These are phyloP conservation scores for Aureobasidium mangrovei DNA, from an alignment of 2,329 filamentous ascomycete genomes.

Conservation along the genomic window DNA sequence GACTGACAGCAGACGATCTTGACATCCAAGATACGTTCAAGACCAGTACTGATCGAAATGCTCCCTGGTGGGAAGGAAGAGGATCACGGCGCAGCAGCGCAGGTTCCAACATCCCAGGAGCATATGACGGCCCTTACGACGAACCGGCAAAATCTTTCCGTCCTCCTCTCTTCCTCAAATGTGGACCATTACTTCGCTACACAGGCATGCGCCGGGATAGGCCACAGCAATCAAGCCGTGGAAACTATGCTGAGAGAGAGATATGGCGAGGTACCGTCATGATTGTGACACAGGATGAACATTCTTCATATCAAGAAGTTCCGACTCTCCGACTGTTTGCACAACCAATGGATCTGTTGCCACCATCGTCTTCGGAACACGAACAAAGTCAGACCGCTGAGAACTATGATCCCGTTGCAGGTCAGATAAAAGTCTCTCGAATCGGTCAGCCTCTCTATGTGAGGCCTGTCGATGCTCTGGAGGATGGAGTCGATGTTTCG, in stretches of 20 bases:
- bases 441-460: constrained; percentile 82
- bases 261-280: constrained; percentile 90
- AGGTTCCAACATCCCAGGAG: neutral
- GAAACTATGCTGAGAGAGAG: constrained; percentile 51
- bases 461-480: constrained; percentile 76
- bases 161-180: constrained; percentile 76
- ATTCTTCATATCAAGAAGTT: constrained; percentile 70
- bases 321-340: constrained; percentile 78
- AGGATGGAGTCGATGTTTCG: constrained; percentile 70
- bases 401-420: constrained; percentile 82
- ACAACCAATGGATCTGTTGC: constrained; percentile 73
- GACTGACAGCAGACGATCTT: constrained; percentile 35
- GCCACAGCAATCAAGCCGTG: constrained; percentile 20
- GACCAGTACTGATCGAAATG: constrained; percentile 16
- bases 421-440: constrained; percentile 75
- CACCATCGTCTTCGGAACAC: constrained; percentile 64
- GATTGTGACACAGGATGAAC: constrained; percentile 83
- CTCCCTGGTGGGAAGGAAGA: constrained; percentile 64
- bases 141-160: constrained; percentile 63
- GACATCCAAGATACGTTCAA: constrained; percentile 27
- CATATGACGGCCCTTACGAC: constrained; percentile 55
- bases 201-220: constrained; percentile 66
- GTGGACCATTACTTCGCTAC: constrained; percentile 83
- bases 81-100: constrained; percentile 21
- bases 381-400: constrained; percentile 57